phyloP scores from a whole-genome alignment of 768 basidiomycete genomes.

The Podaxis mareebaensis region DNA sequence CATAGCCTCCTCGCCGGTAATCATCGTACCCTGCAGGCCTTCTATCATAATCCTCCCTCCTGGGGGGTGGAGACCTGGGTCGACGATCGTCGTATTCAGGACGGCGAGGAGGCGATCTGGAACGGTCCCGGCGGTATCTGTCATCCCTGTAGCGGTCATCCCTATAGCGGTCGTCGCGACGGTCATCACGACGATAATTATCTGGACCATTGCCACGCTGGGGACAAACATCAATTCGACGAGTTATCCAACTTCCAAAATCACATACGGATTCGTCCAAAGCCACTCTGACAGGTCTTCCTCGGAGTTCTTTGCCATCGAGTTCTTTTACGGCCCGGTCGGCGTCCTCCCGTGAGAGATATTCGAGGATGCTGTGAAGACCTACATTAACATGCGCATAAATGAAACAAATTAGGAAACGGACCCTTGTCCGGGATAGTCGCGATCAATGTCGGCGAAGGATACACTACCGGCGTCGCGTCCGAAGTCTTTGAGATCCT shows the following conservation, averaged over 20 bases:
- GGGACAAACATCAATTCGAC: constrained; percentile 11
- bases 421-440: constrained; percentile 84
- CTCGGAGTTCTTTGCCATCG: constrained; percentile 86
- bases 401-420: constrained; percentile 25
- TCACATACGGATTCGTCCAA: constrained; percentile 58
- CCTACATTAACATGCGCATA: constrained; percentile 1
- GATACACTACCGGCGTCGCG: constrained; percentile 92
- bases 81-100: constrained; percentile 76
- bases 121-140: constrained; percentile 76
- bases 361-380: constrained; percentile 78
- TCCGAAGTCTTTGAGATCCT: constrained; percentile 99
- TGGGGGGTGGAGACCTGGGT: constrained; percentile 77
- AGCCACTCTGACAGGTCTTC: constrained; percentile 73
- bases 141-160: constrained; percentile 61
- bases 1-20: constrained; percentile 80
- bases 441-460: constrained; percentile 93
- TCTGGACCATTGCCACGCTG: constrained; percentile 64
- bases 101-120: constrained; percentile 77
- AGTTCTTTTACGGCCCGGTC: constrained; percentile 91
- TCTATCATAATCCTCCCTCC: constrained; percentile 82
- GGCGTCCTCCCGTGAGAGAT: constrained; percentile 84
- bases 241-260: constrained; percentile 5
- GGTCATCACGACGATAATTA: constrained; percentile 78
- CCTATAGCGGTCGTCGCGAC: constrained; percentile 60
- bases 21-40: constrained; percentile 93